Evolutionary conservation across 441 rosid species (phyloP).

Genomic region (Erodium moschatum): DNA sequence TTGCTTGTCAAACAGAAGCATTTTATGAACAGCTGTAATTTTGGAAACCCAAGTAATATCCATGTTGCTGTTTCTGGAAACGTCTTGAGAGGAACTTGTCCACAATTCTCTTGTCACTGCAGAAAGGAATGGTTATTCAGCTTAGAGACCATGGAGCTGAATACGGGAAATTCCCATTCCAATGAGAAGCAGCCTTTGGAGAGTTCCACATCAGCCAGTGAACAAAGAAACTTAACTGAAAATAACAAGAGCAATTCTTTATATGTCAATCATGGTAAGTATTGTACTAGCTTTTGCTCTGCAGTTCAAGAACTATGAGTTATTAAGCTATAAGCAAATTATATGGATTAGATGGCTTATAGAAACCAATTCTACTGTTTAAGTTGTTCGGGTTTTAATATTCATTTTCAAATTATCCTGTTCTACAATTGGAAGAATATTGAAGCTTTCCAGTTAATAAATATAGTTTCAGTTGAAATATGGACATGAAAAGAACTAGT

Average conservation of each 20-base stretch:
- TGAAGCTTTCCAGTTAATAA: no score
- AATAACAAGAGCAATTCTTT: slow-evolving; percentile 27
- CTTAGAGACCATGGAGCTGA: slow-evolving; percentile 30
- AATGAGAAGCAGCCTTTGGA: slow-evolving; percentile 30
- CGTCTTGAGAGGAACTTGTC: slow-evolving; percentile 20
- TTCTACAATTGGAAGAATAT: no score
- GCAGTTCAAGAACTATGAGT: neutral
- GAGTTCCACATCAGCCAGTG: slow-evolving; percentile 26
- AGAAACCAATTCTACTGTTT: no score
- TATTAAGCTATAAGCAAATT: no score
- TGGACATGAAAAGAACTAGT: no score
- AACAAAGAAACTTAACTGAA: slow-evolving; percentile 26
- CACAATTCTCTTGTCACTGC: slow-evolving; percentile 13
- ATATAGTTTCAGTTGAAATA: no score
- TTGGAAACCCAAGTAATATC: slow-evolving; percentile 18
- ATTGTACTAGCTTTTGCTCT: neutral
- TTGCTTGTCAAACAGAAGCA: slow-evolving; percentile 16
- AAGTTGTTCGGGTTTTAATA: no score
- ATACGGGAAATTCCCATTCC: slow-evolving; percentile 29
- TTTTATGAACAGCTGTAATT: slow-evolving; percentile 21
- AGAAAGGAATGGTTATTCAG: slow-evolving; percentile 36
- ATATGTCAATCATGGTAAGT: slow-evolving; percentile 45
- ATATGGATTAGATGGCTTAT: no score
- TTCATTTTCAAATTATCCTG: no score
- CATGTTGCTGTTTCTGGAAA: slow-evolving; percentile 18